Percentiles rank a stretch among this genome's conserved stretches.
Conservation (phyloP, 805 yeast genomes). For the Blastobotrys chiropterorum region DNA sequence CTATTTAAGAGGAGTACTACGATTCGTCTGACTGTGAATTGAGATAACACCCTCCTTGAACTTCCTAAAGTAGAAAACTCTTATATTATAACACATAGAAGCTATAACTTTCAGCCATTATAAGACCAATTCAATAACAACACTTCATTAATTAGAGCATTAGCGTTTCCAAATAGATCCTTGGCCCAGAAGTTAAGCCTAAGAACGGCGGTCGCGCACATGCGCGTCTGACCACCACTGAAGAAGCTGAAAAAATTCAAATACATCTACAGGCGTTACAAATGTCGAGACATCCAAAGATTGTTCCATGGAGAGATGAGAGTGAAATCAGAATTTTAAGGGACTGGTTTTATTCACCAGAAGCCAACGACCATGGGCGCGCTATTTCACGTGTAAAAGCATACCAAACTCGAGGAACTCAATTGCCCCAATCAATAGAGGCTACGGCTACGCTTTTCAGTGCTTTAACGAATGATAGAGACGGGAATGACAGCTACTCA, state of each 20-base stretch:
- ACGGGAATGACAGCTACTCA: conserved; percentile 30
- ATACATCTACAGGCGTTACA: neutral
- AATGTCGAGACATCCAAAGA: conserved; percentile 21
- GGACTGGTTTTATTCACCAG: conserved; percentile 43
- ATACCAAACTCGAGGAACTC: conserved; percentile 48
- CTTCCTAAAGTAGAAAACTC: too few relatives aligned
- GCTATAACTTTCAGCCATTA: too few relatives aligned
- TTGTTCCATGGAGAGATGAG: conserved; percentile 35
- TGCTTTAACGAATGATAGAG: conserved; percentile 40
- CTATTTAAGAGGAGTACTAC: too few relatives aligned
- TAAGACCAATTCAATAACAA: too few relatives aligned
- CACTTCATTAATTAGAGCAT: too few relatives aligned
- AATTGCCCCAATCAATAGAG: conserved; percentile 67
- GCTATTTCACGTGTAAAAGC: conserved; percentile 51
- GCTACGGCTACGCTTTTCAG: conserved; percentile 54
- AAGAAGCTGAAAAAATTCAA: neutral
- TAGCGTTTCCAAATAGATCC: neutral
- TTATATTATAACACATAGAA: too few relatives aligned
- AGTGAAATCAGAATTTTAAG: conserved; percentile 43
- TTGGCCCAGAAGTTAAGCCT: neutral
- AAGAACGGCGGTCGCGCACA: neutral
- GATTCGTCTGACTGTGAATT: too few relatives aligned
- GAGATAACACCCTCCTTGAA: too few relatives aligned
- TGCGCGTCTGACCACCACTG: neutral
- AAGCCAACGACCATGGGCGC: conserved; percentile 32